Percentiles rank a stretch among this genome's conserved stretches.
These are phyloP conservation scores for Styphnolobium japonicum DNA, from an alignment of 306 rosid species.

Conservation along the genomic window DNA sequence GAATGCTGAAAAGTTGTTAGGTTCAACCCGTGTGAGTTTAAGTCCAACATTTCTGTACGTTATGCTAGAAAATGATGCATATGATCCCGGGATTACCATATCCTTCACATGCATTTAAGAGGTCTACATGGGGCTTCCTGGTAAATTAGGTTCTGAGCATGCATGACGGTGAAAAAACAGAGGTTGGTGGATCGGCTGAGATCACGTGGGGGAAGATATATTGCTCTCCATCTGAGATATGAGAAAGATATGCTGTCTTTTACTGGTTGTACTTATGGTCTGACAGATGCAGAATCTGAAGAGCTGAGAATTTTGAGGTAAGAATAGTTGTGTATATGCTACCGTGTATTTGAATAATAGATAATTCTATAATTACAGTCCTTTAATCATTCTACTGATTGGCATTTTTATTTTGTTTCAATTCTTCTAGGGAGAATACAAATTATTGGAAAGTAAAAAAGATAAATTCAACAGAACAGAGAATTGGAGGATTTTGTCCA, in stretches of 20 bases:
- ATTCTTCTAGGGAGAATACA: conserved; percentile 75
- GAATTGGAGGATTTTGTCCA: conserved; percentile 86
- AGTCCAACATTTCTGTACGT: conserved; percentile 17
- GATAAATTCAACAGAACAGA: conserved; percentile 82
- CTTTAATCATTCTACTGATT: background rate
- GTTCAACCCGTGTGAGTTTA: conserved; percentile 14
- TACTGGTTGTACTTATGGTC: conserved; percentile 87
- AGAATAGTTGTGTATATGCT: conserved; percentile 16
- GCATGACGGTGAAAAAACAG: conserved; percentile 92
- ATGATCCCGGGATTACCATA: conserved; percentile 36
- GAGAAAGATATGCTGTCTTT: conserved; percentile 96
- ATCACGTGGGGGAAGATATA: conserved; percentile 74
- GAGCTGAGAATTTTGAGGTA: conserved; percentile 93
- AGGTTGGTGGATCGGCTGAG: conserved; percentile 94
- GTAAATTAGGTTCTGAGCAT: conserved; percentile 95
- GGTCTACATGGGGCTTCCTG: conserved; percentile 89
- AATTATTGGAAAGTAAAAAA: conserved; percentile 84
- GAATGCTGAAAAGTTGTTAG: background rate
- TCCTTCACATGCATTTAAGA: conserved; percentile 70
- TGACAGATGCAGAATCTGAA: conserved; percentile 74
- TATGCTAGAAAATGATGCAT: conserved; percentile 40
- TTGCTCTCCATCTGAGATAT: conserved; percentile 91
- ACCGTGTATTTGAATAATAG: background rate
- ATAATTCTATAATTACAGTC: background rate
- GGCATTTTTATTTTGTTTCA: conserved; percentile 7